Evolutionary conservation across 305 asterid species (phyloP), one percentile per base, ranked within the genome.

Genomic region (Withania somnifera): DNA sequence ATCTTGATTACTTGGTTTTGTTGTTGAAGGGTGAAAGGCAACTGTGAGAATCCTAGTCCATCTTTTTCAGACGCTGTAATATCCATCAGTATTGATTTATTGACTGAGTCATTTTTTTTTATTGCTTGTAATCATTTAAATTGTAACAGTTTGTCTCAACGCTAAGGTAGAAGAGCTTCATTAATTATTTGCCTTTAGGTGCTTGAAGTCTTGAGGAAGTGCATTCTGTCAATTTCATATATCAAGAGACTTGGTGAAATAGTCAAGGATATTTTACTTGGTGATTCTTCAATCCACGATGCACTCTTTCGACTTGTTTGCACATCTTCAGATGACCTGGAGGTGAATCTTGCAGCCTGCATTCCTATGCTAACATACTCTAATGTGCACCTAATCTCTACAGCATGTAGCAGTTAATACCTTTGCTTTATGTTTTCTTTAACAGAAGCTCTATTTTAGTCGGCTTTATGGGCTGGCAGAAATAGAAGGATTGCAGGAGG

Each of bases 281-380:
- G 83, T 86, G 98, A 97, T 89, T 89, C 97, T 84, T 97, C 98
- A 82, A 84, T 97, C 83, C 98, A 93, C 91, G 87, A 90, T 80
- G 87, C 91, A 40, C 91, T 97, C 83, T 91, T 90, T 81, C 97
- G 93, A 82, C 90, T 97, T 89, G 97, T 95, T 87, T 97, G 97
- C 84, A 91, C 90, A 7, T 93, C 97, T 84, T 58, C 94, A 42
- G 89, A 88, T 56, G 91, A 83, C 81, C 87, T 97, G 83, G 99
- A 97, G 99, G 99, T 96, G 84, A 82, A 79, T 22, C 52, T 83
- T 83, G 81, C 84, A 82, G 51, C 83, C 36, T 78, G 64, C 79
- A 14, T 76, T 81, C 69, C 77, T 76, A 56, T 77, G 57, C 50
- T 13, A 11, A 52, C 57, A 83, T 51, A 34, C 63, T 63, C 67